Percentiles rank a stretch among this genome's conserved stretches.
phyloP scores from a whole-genome alignment of 768 basidiomycete species.

The Podaxis mareebaensis region DNA sequence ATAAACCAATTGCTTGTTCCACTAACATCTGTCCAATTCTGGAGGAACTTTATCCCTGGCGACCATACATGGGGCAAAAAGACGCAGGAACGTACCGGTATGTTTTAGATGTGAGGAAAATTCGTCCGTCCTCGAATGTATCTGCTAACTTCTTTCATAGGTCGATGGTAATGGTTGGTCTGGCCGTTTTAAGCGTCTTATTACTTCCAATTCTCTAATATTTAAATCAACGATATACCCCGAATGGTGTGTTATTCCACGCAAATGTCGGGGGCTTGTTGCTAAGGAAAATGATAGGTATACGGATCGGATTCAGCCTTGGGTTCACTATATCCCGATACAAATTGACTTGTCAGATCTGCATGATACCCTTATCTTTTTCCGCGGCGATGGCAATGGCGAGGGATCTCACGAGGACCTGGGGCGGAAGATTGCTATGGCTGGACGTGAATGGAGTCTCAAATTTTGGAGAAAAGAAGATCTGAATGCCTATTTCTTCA shows the following conservation, averaged over 20 bases:
- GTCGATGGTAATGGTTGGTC: conserved; percentile 72
- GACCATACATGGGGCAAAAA: conserved; percentile 38
- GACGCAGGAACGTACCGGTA: conserved; percentile 64
- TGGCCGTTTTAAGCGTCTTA: conserved; percentile 64
- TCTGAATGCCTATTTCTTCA: conserved; percentile 49
- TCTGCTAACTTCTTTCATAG: conserved; percentile 26
- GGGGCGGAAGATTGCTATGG: conserved; percentile 44
- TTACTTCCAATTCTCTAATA: conserved; percentile 61
- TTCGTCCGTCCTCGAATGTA: not conserved
- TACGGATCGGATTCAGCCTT: conserved; percentile 57
- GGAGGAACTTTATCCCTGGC: conserved; percentile 50
- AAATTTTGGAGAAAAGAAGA: conserved; percentile 53
- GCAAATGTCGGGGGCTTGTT: not conserved
- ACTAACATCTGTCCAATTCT: conserved; percentile 42
- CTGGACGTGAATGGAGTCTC: conserved; percentile 53
- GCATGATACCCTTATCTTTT: conserved; percentile 71
- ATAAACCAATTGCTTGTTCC: conserved; percentile 43
- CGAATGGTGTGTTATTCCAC: conserved; percentile 52
- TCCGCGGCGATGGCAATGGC: conserved; percentile 58
- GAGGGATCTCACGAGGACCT: conserved; percentile 57
- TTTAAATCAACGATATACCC: conserved; percentile 75
- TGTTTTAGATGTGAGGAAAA: conserved; percentile 49
- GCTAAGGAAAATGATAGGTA: conserved; percentile 40
- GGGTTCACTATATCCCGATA: conserved; percentile 76
- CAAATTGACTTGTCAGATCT: conserved; percentile 64